Evolutionary conservation across 768 basidiomycete species (phyloP), one percentile per base, ranked within the genome.

Genomic region (Ramaria rubella): DNA sequence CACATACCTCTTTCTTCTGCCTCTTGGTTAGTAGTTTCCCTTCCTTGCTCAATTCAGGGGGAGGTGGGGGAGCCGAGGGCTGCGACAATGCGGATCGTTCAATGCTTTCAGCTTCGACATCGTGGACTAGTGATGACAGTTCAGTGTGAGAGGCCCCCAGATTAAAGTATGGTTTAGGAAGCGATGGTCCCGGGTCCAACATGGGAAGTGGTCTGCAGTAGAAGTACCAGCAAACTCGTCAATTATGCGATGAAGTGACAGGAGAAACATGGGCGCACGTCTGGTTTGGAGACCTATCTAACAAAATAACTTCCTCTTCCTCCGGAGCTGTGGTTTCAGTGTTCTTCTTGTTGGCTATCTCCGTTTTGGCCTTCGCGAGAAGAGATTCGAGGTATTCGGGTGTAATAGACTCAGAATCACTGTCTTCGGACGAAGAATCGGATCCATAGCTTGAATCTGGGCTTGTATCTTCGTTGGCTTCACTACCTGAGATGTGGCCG

Each of bases 21-120:
- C 77, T 86, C 66, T 82, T 90, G 14, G 86, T 91, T 43, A 90
- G 68, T 7, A 80, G 77, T 66, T 82, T 83, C 44, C 87, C 86
- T 34, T 76, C 75, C 57, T 80, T 80, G 43, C 77, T 76, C 3
- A 83, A 68, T 59, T 82, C 79, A 12, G 81, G 78, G 15, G 84
- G 83, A 17, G 81, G 81, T 50, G 78, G 68, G 33, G 87, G 88
- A 4, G 83, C 80, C 29, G 80, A 76, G 44, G 85, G 88, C 5
- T 69, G 72, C 38, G 75, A 75, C 12, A 80, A 76, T n/a, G 79
- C 73, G 8, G 78, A 78, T 57, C 72, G 72, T 68, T 79, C 77
- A 11, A 76, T 76, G 2, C 68, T 70, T 64, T 81, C 78, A 3
- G 79, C 74, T 49, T 83, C 86, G 30, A 84, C 81, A 69, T 90